Conservation (phyloP, 345 rosid species). For the Linum usitatissimum region DNA sequence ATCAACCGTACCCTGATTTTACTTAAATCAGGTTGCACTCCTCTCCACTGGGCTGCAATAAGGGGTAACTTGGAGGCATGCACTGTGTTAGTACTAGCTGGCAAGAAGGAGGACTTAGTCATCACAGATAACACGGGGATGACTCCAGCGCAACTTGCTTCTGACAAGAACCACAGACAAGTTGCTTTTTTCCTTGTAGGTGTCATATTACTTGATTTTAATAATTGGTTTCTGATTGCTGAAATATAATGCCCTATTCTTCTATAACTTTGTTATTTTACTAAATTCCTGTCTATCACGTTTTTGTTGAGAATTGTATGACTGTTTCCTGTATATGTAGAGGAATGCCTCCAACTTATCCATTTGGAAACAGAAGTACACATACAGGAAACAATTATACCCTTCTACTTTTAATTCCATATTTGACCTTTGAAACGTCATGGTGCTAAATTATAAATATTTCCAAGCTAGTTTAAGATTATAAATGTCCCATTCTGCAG, state of each 20-base stretch:
- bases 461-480: neutral
- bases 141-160: conserved; percentile 98
- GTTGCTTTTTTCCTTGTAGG: conserved; percentile 98
- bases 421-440: neutral
- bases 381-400: too few species aligned
- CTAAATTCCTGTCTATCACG: too few species aligned
- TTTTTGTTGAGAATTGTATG: too few species aligned
- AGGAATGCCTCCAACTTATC: too few species aligned
- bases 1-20: neutral
- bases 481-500: conserved; percentile 31
- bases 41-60: conserved; percentile 98
- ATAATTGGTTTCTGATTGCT: conserved; percentile 18
- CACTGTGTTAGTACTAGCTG: conserved; percentile 96
- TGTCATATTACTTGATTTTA: conserved; percentile 31
- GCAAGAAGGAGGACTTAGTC: conserved; percentile 84
- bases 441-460: neutral
- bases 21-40: conserved; percentile 67
- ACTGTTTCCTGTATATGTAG: too few species aligned
- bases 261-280: too few species aligned
- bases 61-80: conserved; percentile 98
- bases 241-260: too few species aligned
- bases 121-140: conserved; percentile 86
- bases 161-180: conserved; percentile 95
- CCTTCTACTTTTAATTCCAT: neutral
- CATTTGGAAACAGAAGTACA: too few species aligned